A percentile compares a stretch with the other conserved stretches of the same genome.
phyloP scores from a whole-genome alignment of 1,284 basidiomycete species.

The Paramarasmius palmivorus region DNA sequence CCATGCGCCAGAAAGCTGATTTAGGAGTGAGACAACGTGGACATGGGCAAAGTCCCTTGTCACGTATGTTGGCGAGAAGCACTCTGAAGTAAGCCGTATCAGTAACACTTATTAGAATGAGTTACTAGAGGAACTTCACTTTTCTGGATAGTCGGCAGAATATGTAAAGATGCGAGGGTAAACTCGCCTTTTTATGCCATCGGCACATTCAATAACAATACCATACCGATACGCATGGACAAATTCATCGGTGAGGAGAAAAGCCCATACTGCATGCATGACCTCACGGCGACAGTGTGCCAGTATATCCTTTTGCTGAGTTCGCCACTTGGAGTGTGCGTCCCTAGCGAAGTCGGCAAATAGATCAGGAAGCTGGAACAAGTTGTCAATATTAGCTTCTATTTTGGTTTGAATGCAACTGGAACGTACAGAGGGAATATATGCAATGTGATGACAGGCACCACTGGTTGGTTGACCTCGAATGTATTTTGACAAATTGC shows the following conservation, averaged over 20 bases:
- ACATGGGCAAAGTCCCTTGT: slow-evolving; percentile 30
- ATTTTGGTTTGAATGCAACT: too few species aligned
- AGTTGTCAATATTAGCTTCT: too few species aligned
- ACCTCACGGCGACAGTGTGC: slow-evolving; percentile 29
- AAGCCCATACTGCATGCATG: slow-evolving; percentile 26
- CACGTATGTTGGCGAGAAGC: slow-evolving; percentile 28
- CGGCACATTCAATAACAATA: slow-evolving; percentile 25
- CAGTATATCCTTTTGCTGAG: slow-evolving; percentile 14
- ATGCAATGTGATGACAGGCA: slow-evolving; percentile 29
- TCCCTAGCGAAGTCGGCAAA: slow-evolving; percentile 3
- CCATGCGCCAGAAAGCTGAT: slow-evolving; percentile 16
- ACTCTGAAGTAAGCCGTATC: slow-evolving; percentile 18
- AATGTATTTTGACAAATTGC: slow-evolving; percentile 33
- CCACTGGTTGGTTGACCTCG: slow-evolving; percentile 19
- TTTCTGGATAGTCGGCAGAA: slow-evolving; percentile 33
- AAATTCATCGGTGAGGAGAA: slow-evolving; percentile 28
- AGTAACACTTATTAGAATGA: too few species aligned
- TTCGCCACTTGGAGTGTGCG: neutral
- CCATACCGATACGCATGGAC: slow-evolving; percentile 28
- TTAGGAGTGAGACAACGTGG: slow-evolving; percentile 28
- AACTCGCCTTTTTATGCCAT: slow-evolving; percentile 23
- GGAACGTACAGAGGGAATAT: slow-evolving; percentile 29
- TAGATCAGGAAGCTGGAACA: neutral
- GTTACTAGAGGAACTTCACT: slow-evolving; percentile 23
- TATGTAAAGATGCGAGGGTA: slow-evolving; percentile 33